Evolutionary conservation across 768 basidiomycete species (phyloP), one percentile per base, ranked within the genome.

Genomic region (Tricholoma saponaceum): DNA sequence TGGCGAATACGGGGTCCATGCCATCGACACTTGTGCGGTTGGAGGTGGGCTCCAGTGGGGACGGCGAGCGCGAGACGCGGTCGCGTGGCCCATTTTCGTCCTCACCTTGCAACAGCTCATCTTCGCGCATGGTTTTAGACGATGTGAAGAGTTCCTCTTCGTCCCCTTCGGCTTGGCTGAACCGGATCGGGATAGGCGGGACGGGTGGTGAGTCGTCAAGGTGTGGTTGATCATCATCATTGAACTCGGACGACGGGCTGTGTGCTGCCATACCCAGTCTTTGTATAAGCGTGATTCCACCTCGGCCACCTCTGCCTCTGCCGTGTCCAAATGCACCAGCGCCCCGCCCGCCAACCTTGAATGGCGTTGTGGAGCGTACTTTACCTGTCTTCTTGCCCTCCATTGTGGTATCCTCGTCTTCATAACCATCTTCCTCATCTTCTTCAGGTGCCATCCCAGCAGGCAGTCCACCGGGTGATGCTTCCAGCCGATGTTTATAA

Each of bases 1-100:
- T 90, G 54, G 91, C 90, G 65, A 91, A 95, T 0, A 74, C 80
- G 9, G 93, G 92, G 60, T 94, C 92, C 88, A 95, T 90, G 44
- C 90, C 91, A 56, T 93, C 90, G 4, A 91, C 81, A 63, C 86
- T 90, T 5, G 82, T 82, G 33, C 86, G 78, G 63, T 89, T 88
- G 3, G 85, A 86, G 8, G 67, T 70, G 12, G 70, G 64, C 37
- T 74, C 67, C 35, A 71, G 69, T 9, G 72, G 74, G 8, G 77
- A 73, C 1, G 79, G 77, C 2, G 79, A 80, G 25, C 64, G 69
- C 13, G 70, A 70, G 2, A 64, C 63, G 26, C 60, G 66, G 18
- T 69, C 67, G 9, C 58, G 65, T 3, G 50, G 35, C 25, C 63
- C 64, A 28, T 63, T 62, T 2, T 66, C 62, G 8, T 64, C 66